Evolutionary conservation across 441 rosid genomes (phyloP).

Genomic region (Adansonia grandidieri): DNA sequence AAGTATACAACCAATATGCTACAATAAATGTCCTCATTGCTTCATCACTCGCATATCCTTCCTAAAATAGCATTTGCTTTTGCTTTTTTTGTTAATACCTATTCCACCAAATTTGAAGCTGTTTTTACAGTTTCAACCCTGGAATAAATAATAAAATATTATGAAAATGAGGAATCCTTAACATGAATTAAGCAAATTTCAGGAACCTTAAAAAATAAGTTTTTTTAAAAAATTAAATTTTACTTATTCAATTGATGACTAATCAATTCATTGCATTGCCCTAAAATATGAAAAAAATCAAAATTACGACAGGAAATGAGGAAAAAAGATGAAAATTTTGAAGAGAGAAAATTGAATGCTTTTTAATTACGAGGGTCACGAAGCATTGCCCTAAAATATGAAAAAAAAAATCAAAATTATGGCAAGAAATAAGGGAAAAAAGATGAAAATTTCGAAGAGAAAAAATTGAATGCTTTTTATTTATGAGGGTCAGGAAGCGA

Average conservation of each 20-base stretch:
- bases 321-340: not conserved
- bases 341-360: not conserved
- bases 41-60: conserved; percentile 68
- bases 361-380: conserved; percentile 12
- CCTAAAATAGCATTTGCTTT: conserved; percentile 69
- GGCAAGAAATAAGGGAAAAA: not conserved
- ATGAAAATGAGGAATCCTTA: not conserved
- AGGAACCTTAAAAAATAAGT: not conserved
- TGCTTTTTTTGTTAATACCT: conserved; percentile 1
- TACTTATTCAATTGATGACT: not conserved
- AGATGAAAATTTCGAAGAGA: not conserved
- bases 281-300: not conserved
- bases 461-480: not conserved
- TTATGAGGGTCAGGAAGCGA: not conserved
- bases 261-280: not conserved
- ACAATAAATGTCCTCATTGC: conserved; percentile 66
- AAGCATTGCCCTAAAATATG: not conserved
- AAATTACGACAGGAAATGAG: not conserved
- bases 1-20: conserved; percentile 69
- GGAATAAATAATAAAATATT: not conserved
- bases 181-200: not conserved
- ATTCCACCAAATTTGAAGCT: conserved; percentile 19
- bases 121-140: conserved; percentile 19
- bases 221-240: not conserved
- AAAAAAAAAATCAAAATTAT: not conserved